Evolutionary conservation across 1,139 yeast genomes (phyloP).

Genomic region (Yamadazyma oceani): DNA sequence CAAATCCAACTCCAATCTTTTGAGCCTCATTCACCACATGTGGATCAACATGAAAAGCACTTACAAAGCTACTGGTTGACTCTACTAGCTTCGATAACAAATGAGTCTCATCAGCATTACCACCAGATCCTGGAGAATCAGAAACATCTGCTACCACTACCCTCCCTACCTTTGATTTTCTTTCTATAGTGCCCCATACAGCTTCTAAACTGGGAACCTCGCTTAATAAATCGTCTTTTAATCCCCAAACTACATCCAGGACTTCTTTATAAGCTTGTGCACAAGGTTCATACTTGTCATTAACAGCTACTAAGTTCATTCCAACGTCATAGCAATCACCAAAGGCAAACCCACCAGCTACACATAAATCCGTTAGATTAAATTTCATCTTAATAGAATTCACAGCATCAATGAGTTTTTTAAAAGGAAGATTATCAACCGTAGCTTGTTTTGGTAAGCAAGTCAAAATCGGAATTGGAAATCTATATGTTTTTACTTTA

Average conservation of each 20-base stretch:
- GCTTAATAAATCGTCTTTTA: constrained; percentile 4
- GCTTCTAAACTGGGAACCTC: constrained; percentile 6
- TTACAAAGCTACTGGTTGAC: constrained; percentile 6
- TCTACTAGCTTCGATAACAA: constrained; percentile 5
- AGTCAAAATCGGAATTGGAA: constrained; percentile 7
- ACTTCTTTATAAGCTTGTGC: constrained; percentile 8
- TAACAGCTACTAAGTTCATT: constrained; percentile 8
- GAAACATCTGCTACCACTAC: constrained; percentile 11
- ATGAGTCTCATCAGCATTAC: constrained; percentile 12
- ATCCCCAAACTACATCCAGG: constrained; percentile 7
- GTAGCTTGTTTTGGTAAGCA: constrained; percentile 10
- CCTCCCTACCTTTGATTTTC: constrained; percentile 4
- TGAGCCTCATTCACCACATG: constrained; percentile 6
- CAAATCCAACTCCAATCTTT: constrained; percentile 3
- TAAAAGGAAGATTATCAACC: constrained; percentile 7
- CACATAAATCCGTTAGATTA: constrained; percentile 5
- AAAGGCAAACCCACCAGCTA: constrained; percentile 11
- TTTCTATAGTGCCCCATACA: constrained; percentile 6
- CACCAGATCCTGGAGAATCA: constrained; percentile 13
- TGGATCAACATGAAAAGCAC: constrained; percentile 13
- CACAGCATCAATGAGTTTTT: constrained; percentile 3
- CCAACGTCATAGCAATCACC: constrained; percentile 12
- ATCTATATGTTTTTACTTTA: constrained; percentile 2
- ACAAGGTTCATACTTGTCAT: constrained; percentile 5
- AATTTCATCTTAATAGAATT: constrained; percentile 4